phyloP scores from a whole-genome alignment of 176 grass and related monocot genomes.

The Bromus sterilis region DNA sequence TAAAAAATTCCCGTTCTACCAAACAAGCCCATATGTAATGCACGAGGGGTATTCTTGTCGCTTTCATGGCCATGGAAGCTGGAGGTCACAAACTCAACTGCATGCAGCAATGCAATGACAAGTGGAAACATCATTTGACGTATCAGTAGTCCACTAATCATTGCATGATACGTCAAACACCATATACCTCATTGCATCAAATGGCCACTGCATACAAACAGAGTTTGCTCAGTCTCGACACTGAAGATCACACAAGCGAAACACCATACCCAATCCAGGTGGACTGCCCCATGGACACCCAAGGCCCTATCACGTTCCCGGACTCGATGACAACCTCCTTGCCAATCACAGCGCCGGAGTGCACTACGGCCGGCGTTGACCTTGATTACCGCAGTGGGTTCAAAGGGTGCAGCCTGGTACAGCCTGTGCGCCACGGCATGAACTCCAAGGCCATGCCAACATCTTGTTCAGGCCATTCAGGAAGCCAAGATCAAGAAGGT shows the following conservation, averaged over 20 bases:
- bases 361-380: slow-evolving; percentile 45
- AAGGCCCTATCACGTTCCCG: slow-evolving; percentile 59
- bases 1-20: too few species aligned
- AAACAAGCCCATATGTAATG: too few species aligned
- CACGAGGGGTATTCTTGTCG: too few species aligned
- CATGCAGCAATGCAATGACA: too few species aligned
- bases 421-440: slow-evolving; percentile 47
- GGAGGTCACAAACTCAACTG: too few species aligned
- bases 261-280: slow-evolving; percentile 61
- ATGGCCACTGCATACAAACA: background rate
- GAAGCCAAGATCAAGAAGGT: background rate
- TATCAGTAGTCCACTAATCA: too few species aligned
- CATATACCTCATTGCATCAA: too few species aligned
- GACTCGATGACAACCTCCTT: slow-evolving; percentile 59
- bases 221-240: background rate
- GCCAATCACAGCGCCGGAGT: slow-evolving; percentile 42
- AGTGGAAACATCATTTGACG: too few species aligned
- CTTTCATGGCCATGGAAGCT: too few species aligned
- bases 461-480: background rate
- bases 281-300: slow-evolving; percentile 51
- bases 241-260: background rate
- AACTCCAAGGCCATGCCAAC: slow-evolving; percentile 20
- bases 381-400: slow-evolving; percentile 33
- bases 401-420: slow-evolving; percentile 25
- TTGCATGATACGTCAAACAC: too few species aligned